Conservation (phyloP, 371 early-diverging fungal genomes). For the Neoconidiobolus thromboides region DNA sequence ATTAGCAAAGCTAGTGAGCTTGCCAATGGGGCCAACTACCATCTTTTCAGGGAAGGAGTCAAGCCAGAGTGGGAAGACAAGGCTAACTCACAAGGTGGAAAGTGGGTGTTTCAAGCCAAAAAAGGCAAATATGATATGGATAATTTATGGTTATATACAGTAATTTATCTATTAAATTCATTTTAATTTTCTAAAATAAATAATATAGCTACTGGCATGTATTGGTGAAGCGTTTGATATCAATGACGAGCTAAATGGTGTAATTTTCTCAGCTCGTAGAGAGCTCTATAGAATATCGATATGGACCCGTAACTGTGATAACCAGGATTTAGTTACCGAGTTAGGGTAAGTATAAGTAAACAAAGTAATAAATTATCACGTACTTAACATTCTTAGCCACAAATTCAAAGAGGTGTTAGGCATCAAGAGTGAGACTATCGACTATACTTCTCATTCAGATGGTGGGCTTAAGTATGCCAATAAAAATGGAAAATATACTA, state of each 20-base stretch:
- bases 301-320: slow-evolving; percentile 68
- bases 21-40: slow-evolving; percentile 70
- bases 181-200: not conserved
- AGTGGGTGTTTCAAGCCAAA: slow-evolving; percentile 74
- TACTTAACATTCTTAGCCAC: not conserved
- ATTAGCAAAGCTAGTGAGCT: slow-evolving; percentile 63
- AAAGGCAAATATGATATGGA: slow-evolving; percentile 57
- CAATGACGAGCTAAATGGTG: slow-evolving; percentile 74
- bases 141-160: slow-evolving; percentile 68
- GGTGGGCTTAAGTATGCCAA: not conserved
- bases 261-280: slow-evolving; percentile 70
- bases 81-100: slow-evolving; percentile 90
- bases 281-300: slow-evolving; percentile 63
- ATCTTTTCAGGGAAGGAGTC: slow-evolving; percentile 91
- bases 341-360: slow-evolving; percentile 32
- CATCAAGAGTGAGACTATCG: not conserved
- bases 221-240: slow-evolving; percentile 80
- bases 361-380: too few species aligned
- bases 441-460: not conserved
- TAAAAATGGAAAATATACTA: not conserved
- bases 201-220: slow-evolving; percentile 51
- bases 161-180: slow-evolving; percentile 14
- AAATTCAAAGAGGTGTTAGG: not conserved
- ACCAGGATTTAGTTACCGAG: slow-evolving; percentile 32
- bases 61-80: slow-evolving; percentile 99